Conservation (phyloP, 768 basidiomycete genomes). For the Mycena rebaudengoi region DNA sequence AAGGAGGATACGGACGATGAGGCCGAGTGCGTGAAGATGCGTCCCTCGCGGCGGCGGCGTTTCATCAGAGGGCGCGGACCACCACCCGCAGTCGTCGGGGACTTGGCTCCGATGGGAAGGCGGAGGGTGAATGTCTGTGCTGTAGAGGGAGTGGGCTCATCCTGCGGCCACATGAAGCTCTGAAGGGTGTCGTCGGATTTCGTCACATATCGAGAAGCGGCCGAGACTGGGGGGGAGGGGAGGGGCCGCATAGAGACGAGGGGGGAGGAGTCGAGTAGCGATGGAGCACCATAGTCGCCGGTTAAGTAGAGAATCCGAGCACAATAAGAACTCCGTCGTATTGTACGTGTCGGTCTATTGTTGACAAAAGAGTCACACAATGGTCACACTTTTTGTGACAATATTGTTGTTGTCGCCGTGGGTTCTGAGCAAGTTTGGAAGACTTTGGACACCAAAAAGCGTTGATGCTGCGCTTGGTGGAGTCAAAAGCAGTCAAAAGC, state of each 20-base stretch:
- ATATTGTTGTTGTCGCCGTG: background rate
- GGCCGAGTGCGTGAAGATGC: slow-evolving; percentile 29
- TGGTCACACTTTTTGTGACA: background rate
- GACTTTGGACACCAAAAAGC: background rate
- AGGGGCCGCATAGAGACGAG: slow-evolving; percentile 5
- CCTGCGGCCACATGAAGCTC: background rate
- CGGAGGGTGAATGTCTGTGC: slow-evolving; percentile 7
- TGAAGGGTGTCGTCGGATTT: background rate
- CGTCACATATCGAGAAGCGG: background rate
- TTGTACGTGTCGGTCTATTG: background rate
- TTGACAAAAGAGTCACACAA: background rate
- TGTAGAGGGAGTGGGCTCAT: slow-evolving; percentile 1
- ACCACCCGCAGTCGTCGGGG: background rate
- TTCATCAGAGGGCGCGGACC: slow-evolving; percentile 21
- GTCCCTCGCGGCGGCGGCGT: slow-evolving; percentile 30
- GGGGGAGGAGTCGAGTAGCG: background rate
- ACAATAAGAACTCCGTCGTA: background rate
- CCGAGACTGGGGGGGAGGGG: slow-evolving; percentile 18
- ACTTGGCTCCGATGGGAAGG: slow-evolving; percentile 11
- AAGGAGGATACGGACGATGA: slow-evolving; percentile 28
- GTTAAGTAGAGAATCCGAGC: slow-evolving; percentile 4
- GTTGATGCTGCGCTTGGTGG: too few relatives aligned
- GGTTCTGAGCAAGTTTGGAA: background rate
- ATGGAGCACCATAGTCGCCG: background rate
- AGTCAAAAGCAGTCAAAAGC: too few relatives aligned